These are phyloP conservation scores for Xenoacremonium recifei DNA, from an alignment of 2,329 filamentous ascomycete species.

Conservation along the genomic window DNA sequence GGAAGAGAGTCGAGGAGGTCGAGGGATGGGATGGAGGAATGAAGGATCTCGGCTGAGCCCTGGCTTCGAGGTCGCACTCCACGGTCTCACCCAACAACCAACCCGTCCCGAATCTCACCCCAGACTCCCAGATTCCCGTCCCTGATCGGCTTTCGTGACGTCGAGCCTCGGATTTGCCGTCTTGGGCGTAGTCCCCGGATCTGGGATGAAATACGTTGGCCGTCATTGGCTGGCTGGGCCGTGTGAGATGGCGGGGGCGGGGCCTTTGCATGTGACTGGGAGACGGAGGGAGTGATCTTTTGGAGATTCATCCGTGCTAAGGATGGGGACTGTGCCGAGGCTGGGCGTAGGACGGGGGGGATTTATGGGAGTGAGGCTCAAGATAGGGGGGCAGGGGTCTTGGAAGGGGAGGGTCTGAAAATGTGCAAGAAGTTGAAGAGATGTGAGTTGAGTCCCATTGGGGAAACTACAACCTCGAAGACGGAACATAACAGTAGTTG, in stretches of 20 bases:
- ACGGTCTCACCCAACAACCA: not conserved
- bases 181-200: not conserved
- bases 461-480: no score
- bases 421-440: no score
- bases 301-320: no score
- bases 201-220: conserved; percentile 4
- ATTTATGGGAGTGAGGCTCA: no score
- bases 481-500: no score
- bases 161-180: conserved; percentile 15
- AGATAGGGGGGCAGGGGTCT: no score
- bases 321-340: no score
- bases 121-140: no score
- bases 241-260: conserved; percentile 9
- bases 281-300: no score
- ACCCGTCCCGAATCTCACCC: conserved; percentile 2
- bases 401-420: no score
- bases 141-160: conserved; percentile 8
- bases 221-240: conserved; percentile 7
- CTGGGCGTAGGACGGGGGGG: no score
- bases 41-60: not conserved
- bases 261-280: conserved; percentile 6
- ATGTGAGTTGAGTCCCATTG: no score
- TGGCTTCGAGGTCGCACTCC: not conserved
- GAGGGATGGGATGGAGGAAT: not conserved
- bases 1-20: not conserved